Evolutionary conservation across 2,329 filamentous ascomycete species (phyloP).

Genomic region (Colletotrichum siamense): DNA sequence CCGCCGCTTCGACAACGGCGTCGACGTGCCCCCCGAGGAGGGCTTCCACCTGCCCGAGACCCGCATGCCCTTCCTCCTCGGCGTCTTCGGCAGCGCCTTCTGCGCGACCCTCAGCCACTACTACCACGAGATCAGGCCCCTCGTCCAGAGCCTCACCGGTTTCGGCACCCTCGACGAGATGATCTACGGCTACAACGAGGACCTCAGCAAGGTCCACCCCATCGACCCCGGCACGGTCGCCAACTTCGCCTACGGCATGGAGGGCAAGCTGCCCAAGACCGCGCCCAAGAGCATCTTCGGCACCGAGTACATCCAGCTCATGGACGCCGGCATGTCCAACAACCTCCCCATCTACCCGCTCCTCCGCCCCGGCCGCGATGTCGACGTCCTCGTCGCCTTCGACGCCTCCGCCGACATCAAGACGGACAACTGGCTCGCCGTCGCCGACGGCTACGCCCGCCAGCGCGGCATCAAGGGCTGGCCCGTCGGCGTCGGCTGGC

Average conservation of each 20-base stretch:
- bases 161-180: slow-evolving; percentile 81
- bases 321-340: slow-evolving; percentile 99
- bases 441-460: slow-evolving; percentile 89
- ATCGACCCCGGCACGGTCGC: slow-evolving; percentile 91
- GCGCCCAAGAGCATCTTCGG: slow-evolving; percentile 80
- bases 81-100: slow-evolving; percentile 96
- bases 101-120: slow-evolving; percentile 96
- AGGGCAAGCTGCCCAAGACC: slow-evolving; percentile 73
- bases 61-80: slow-evolving; percentile 82
- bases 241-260: slow-evolving; percentile 87
- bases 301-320: slow-evolving; percentile 76
- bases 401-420: slow-evolving; percentile 93
- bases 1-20: slow-evolving; percentile 77
- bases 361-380: slow-evolving; percentile 83
- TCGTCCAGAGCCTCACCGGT: slow-evolving; percentile 76
- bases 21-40: slow-evolving; percentile 67
- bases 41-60: slow-evolving; percentile 81
- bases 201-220: slow-evolving; percentile 90
- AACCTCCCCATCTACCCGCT: slow-evolving; percentile 96
- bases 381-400: slow-evolving; percentile 91
- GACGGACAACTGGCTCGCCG: slow-evolving; percentile 94
- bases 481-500: slow-evolving; percentile 96
- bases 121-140: slow-evolving; percentile 89
- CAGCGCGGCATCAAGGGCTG: slow-evolving; percentile 93
- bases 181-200: slow-evolving; percentile 77